phyloP scores from a whole-genome alignment of 192 early-diverging fungal genomes.

The Rhizophagus prolifer region DNA sequence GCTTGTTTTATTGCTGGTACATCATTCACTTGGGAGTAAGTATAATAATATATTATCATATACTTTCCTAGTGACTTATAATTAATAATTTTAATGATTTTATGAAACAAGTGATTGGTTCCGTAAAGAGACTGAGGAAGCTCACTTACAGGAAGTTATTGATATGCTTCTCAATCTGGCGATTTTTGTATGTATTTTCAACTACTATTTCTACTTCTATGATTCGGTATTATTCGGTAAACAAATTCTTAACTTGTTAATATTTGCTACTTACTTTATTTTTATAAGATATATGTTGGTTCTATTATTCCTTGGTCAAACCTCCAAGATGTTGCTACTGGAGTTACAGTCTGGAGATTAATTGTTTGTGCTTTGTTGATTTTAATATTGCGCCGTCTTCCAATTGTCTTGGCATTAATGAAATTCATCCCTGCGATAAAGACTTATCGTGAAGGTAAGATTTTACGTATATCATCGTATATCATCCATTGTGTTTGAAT shows the following conservation, averaged over 20 bases:
- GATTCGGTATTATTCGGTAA: background rate
- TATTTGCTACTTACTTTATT: background rate
- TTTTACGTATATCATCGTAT: too few species aligned
- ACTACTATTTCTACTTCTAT: background rate
- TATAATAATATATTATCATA: conserved; percentile 3
- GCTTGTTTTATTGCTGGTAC: conserved; percentile 80
- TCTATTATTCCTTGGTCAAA: conserved; percentile 71
- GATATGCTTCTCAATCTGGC: conserved; percentile 84
- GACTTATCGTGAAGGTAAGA: conserved; percentile 58
- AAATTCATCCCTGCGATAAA: conserved; percentile 67
- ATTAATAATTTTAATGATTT: background rate
- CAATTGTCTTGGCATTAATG: conserved; percentile 63
- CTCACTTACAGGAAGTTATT: conserved; percentile 87
- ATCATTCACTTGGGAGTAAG: conserved; percentile 80
- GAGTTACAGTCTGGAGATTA: conserved; percentile 69
- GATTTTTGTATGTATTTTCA: conserved; percentile 64
- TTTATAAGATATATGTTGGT: conserved; percentile 61
- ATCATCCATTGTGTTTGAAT: too few species aligned
- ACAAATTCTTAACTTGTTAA: background rate
- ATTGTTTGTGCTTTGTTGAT: conserved; percentile 60
- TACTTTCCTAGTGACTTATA: background rate
- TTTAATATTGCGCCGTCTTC: conserved; percentile 72
- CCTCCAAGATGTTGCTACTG: conserved; percentile 55
- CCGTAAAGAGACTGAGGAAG: conserved; percentile 73
- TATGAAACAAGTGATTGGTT: conserved; percentile 70